These are phyloP conservation scores for Didymella pomorum DNA, from an alignment of 2,329 filamentous ascomycete species.

Conservation along the genomic window DNA sequence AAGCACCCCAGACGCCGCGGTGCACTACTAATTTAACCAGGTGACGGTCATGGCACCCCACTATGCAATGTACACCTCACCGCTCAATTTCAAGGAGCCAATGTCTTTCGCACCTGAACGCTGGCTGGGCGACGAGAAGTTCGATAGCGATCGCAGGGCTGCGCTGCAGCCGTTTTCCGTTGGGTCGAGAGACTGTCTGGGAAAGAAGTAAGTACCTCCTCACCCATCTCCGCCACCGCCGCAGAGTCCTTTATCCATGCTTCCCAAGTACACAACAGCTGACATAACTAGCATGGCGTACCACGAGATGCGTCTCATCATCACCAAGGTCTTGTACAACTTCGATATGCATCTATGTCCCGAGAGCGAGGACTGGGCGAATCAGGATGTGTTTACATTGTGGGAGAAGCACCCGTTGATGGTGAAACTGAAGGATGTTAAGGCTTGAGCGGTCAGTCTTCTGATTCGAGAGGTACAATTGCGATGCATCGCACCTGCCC, in stretches of 20 bases:
- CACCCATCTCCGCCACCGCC: too few species aligned
- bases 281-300: conserved; percentile 41
- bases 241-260: too few species aligned
- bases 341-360: conserved; percentile 50
- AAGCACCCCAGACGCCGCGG: neutral
- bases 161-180: neutral
- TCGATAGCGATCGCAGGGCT: neutral
- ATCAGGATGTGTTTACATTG: conserved; percentile 40
- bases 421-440: neutral
- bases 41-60: neutral
- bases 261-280: neutral
- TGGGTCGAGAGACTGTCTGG: neutral
- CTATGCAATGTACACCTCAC: neutral
- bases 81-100: neutral
- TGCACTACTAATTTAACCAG: neutral
- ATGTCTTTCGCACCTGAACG: neutral
- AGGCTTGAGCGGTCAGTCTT: neutral
- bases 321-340: conserved; percentile 48
- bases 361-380: conserved; percentile 36
- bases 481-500: too few species aligned
- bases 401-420: conserved; percentile 7
- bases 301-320: conserved; percentile 55
- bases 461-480: neutral
- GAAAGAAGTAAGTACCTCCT: neutral
- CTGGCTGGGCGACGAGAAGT: neutral